Conservation (phyloP, 1,284 basidiomycete species). For the Xerocomus minutiporus region DNA sequence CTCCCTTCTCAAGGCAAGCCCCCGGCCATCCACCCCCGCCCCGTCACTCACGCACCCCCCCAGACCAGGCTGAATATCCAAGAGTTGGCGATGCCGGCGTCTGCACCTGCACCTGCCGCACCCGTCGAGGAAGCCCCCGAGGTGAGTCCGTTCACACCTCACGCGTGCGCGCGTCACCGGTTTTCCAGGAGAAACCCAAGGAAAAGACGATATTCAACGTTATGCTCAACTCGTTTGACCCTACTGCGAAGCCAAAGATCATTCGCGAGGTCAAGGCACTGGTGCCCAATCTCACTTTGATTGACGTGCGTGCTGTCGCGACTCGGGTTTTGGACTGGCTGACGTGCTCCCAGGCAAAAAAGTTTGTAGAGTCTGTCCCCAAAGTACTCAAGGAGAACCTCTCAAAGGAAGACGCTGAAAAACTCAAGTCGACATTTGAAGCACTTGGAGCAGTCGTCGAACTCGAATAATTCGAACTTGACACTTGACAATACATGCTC, state of each 20-base stretch:
- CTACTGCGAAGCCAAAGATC: constrained; percentile 90
- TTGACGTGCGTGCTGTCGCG: constrained; percentile 67
- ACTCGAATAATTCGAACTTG: constrained; percentile 54
- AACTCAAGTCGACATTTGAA: constrained; percentile 88
- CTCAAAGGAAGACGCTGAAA: constrained; percentile 97
- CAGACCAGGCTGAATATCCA: constrained; percentile 94
- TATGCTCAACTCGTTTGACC: constrained; percentile 90
- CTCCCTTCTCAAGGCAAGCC: constrained; percentile 31
- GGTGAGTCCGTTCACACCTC: constrained; percentile 37
- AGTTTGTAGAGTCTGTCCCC: constrained; percentile 96
- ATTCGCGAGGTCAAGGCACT: constrained; percentile 97
- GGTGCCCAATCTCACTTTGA: constrained; percentile 90
- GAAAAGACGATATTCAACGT: constrained; percentile 98
- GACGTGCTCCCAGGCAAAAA: constrained; percentile 76
- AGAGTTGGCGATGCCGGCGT: constrained; percentile 91
- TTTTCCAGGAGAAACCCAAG: constrained; percentile 84
- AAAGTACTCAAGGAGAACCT: constrained; percentile 94
- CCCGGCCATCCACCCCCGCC: too few relatives aligned
- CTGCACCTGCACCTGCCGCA: constrained; percentile 43
- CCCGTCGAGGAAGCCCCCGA: constrained; percentile 58
- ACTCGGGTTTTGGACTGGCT: background rate
- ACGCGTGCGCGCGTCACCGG: background rate
- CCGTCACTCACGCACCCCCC: background rate
- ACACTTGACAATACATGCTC: constrained; percentile 9
- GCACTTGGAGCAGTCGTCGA: constrained; percentile 85